A percentile compares a stretch with the other conserved stretches of the same genome.
Conservation (phyloP, 2,329 filamentous ascomycete genomes). For the Alternaria postmessia region DNA sequence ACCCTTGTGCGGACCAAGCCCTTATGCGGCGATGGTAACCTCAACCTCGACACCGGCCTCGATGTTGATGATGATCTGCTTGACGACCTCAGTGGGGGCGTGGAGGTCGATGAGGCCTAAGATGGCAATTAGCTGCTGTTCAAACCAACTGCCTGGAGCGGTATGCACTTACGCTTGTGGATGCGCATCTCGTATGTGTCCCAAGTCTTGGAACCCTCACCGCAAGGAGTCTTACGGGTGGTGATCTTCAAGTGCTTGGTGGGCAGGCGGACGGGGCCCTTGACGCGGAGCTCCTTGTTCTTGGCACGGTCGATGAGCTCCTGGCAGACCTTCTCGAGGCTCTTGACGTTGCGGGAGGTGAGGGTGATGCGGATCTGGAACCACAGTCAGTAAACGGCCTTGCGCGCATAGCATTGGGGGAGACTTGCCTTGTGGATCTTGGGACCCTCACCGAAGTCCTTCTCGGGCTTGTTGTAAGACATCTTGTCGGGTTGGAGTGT, state of each 20-base stretch:
- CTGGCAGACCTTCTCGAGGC: conserved; percentile 88
- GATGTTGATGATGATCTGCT: conserved; percentile 97
- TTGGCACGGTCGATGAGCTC: conserved; percentile 99
- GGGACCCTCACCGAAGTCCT: conserved; percentile 88
- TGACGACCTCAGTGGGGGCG: conserved; percentile 96
- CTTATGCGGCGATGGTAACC: conserved; percentile 86
- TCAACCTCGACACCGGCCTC: conserved; percentile 93
- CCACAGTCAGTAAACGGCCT: background rate
- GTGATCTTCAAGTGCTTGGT: conserved; percentile 97
- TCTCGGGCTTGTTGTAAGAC: conserved; percentile 80
- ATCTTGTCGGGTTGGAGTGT: conserved; percentile 38
- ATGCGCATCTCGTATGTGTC: conserved; percentile 99
- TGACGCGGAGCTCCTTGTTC: conserved; percentile 97
- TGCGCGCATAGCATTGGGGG: background rate
- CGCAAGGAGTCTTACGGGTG: conserved; percentile 98
- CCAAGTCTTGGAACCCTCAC: conserved; percentile 99
- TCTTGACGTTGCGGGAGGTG: conserved; percentile 90
- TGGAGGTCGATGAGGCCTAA: conserved; percentile 86
- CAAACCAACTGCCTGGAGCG: background rate
- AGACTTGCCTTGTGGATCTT: conserved; percentile 78
- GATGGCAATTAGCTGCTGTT: conserved; percentile 1
- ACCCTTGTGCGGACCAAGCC: conserved; percentile 24
- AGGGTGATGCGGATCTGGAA: conserved; percentile 89
- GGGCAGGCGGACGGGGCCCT: conserved; percentile 96
- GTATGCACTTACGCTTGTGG: conserved; percentile 77